These are phyloP conservation scores for Mycena venus DNA, from an alignment of 768 basidiomycete genomes.

Conservation along the genomic window DNA sequence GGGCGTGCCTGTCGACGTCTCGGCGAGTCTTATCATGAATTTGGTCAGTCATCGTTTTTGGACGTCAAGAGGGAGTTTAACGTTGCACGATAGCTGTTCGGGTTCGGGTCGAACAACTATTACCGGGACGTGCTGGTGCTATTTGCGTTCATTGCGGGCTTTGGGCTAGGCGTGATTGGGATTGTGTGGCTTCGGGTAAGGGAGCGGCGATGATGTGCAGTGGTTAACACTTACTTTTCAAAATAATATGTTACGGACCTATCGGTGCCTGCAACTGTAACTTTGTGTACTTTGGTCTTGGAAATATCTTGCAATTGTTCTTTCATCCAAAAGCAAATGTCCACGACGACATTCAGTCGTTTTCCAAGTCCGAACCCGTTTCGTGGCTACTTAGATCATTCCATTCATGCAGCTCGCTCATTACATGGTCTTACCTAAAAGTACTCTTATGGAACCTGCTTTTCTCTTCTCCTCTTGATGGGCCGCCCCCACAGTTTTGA, in stretches of 20 bases:
- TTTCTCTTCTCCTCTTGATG: no score
- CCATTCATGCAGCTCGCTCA: no score
- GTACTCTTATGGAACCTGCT: no score
- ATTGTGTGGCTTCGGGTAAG: conserved; percentile 84
- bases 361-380: no score
- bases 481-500: no score
- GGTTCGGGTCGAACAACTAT: conserved; percentile 85
- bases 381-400: no score
- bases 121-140: conserved; percentile 91
- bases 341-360: no score
- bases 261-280: not conserved
- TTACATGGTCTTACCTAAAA: no score
- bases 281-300: not conserved
- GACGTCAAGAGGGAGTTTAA: not conserved
- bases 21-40: conserved; percentile 89
- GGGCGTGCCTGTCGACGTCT: conserved; percentile 87
- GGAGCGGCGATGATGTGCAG: conserved; percentile 70
- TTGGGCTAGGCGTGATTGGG: conserved; percentile 77
- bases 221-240: not conserved
- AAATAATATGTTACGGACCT: not conserved
- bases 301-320: not conserved
- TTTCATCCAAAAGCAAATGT: no score
- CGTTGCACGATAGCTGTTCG: conserved; percentile 74
- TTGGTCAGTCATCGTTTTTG: conserved; percentile 61
- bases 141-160: conserved; percentile 89